phyloP scores from a whole-genome alignment of 805 yeast genomes.

The Wickerhamomyces rabaulensis region DNA sequence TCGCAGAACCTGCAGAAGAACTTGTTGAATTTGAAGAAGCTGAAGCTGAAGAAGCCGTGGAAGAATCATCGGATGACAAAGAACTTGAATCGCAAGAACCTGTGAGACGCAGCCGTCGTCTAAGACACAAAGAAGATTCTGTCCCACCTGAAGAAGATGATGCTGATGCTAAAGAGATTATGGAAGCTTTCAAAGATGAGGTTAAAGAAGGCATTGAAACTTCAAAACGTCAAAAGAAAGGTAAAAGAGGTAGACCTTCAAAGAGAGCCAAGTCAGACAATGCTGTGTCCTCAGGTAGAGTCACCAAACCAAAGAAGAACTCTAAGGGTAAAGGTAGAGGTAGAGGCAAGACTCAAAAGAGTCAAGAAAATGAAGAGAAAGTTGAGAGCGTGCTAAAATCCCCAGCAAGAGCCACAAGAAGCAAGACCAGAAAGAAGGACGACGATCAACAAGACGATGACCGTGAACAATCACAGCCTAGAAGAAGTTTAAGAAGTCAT shows the following conservation, averaged over 20 bases:
- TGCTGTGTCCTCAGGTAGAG: neutral
- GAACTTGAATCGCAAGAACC: constrained; percentile 1
- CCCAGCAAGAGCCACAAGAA: constrained; percentile 4
- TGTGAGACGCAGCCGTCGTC: neutral
- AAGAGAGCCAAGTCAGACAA: constrained; percentile 3
- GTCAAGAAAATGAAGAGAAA: neutral
- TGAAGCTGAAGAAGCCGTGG: neutral
- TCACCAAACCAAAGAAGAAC: constrained; percentile 2
- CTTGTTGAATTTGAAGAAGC: too few relatives aligned
- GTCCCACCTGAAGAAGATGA: neutral
- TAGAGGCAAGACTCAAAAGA: neutral
- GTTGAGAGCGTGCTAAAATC: neutral
- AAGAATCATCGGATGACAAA: neutral
- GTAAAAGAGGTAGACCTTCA: neutral
- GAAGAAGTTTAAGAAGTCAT: constrained; percentile 10
- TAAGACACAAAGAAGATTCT: neutral
- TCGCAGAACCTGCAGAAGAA: neutral
- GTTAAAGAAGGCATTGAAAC: neutral
- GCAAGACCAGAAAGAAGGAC: neutral
- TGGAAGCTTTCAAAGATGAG: neutral
- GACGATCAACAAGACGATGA: neutral
- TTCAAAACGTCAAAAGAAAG: neutral
- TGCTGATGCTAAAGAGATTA: neutral
- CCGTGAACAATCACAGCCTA: neutral
- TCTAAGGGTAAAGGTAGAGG: neutral